Evolutionary conservation across 225 moss, liverwort and hornwort species (phyloP), one percentile per base, ranked within the genome.

Genomic region (Polytrichum formosum): DNA sequence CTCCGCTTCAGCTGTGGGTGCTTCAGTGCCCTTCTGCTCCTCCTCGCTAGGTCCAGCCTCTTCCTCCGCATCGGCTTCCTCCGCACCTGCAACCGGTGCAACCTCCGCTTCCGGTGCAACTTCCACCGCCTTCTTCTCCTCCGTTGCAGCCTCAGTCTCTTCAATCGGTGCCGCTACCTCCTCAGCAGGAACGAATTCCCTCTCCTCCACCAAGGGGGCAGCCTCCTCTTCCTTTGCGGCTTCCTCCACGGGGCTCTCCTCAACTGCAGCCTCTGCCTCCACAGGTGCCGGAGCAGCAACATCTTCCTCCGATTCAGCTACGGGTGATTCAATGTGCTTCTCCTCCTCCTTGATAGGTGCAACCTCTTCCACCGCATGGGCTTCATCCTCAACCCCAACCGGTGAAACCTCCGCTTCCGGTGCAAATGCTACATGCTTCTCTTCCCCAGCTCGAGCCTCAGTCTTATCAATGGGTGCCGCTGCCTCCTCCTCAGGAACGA

Each of bases 281-380:
- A 10, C 30, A 0, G 5, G 30, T 18, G 16, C 10, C 0, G 20
- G 6, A 16, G 10, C 55, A 2, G 17, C 18, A 16, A 16, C 17
- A 4, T 28, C 28, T 4, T 28, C 28, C 28, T 29, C 5, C 0
- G 16, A 6, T 25, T 1, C 55, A 2, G 20, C 0, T 55, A 6
- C 2, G 1, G 55, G 55, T 5, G 28, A 1, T 28, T 28, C 28
- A 28, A 28, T 4, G 4, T 2, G 1, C 28, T 28, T 28, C 30
- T 30, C 6, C 17, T 55, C 55, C 55, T 16, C 18, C 28, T 28
- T 4, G 0, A 28, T 4, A 4, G 4, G 28, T 30, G 6, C 29
- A 29, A 4, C 29, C 4, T 5, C 29, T 5, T 55, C 20, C 55
- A 0, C 6, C 0, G 30, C 0, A 6, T 0, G 0, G 30, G 1